A percentile compares a stretch with the other conserved stretches of the same genome.
These are phyloP conservation scores for Pleurotus pulmonarius DNA, from an alignment of 768 basidiomycete species.

Conservation along the genomic window DNA sequence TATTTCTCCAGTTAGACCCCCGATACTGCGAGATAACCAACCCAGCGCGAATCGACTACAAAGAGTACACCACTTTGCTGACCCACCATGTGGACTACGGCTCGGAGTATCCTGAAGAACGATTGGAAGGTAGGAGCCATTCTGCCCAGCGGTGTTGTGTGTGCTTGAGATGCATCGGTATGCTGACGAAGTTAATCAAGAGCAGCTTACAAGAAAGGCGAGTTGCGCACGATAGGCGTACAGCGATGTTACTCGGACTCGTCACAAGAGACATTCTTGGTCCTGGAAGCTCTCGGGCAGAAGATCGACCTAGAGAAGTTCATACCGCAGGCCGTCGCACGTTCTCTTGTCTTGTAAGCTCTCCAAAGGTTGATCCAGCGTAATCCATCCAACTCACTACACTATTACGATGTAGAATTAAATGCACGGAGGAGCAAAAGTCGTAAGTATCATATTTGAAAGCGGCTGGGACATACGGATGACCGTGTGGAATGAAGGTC, in stretches of 20 bases:
- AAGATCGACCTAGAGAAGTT: neutral
- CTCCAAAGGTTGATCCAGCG: neutral
- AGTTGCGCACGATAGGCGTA: neutral
- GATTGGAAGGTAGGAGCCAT: neutral
- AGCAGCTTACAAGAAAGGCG: constrained; percentile 4
- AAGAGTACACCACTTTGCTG: neutral
- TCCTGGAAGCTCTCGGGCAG: neutral
- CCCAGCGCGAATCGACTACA: neutral
- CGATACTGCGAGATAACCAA: neutral
- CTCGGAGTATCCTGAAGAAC: neutral
- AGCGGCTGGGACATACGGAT: no score
- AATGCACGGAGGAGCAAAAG: no score
- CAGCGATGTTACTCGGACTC: constrained; percentile 1
- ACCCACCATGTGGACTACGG: constrained; percentile 2
- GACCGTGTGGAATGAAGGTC: neutral
- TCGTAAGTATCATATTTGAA: no score
- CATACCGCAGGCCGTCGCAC: constrained; percentile 2
- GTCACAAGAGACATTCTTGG: neutral
- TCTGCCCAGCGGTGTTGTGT: neutral
- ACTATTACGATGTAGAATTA: no score
- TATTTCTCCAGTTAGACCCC: neutral
- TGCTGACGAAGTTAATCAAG: neutral
- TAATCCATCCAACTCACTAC: neutral
- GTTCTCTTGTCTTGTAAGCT: neutral
- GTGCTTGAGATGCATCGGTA: neutral